Conservation (phyloP, 1,139 yeast species). For the Taphrina communis region DNA sequence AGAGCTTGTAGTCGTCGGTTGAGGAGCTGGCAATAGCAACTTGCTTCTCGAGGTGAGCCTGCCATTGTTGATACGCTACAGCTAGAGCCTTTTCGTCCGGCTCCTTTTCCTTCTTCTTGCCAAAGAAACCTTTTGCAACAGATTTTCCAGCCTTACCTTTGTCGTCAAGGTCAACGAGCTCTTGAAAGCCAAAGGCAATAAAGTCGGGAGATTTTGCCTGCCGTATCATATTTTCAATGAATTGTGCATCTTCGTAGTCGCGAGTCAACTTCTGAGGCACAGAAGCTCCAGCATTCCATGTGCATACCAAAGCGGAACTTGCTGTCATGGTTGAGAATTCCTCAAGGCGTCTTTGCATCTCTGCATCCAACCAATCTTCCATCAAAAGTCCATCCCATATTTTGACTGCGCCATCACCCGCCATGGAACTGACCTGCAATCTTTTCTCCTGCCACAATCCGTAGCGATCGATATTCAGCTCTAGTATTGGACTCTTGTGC, state of each 20-base stretch:
- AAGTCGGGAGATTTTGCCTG: slow-evolving; percentile 62
- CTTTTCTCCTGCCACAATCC: slow-evolving; percentile 46
- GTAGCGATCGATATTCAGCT: slow-evolving; percentile 45
- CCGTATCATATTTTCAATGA: slow-evolving; percentile 42
- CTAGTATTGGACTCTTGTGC: slow-evolving; percentile 50
- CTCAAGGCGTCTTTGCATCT: slow-evolving; percentile 49
- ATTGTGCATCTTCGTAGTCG: slow-evolving; percentile 46
- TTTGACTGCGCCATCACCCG: slow-evolving; percentile 47
- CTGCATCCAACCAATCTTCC: slow-evolving; percentile 52
- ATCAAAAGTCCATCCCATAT: slow-evolving; percentile 54
- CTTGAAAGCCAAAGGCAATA: slow-evolving; percentile 88
- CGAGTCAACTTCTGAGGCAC: slow-evolving; percentile 51
- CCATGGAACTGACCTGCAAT: slow-evolving; percentile 47
- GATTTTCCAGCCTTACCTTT: slow-evolving; percentile 57
- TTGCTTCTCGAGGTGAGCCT: slow-evolving; percentile 48
- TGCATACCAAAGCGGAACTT: slow-evolving; percentile 51
- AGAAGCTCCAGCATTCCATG: slow-evolving; percentile 58
- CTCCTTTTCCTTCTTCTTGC: slow-evolving; percentile 55
- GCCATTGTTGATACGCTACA: slow-evolving; percentile 51
- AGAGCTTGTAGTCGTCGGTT: slow-evolving; percentile 60
- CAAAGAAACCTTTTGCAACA: slow-evolving; percentile 52
- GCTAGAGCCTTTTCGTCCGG: slow-evolving; percentile 25
- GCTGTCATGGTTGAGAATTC: slow-evolving; percentile 50
- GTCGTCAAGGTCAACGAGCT: slow-evolving; percentile 86
- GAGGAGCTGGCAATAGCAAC: slow-evolving; percentile 45